A percentile compares a stretch with the other conserved stretches of the same genome.
phyloP scores from a whole-genome alignment of 106 monocot species.

The Vanilla planifolia region DNA sequence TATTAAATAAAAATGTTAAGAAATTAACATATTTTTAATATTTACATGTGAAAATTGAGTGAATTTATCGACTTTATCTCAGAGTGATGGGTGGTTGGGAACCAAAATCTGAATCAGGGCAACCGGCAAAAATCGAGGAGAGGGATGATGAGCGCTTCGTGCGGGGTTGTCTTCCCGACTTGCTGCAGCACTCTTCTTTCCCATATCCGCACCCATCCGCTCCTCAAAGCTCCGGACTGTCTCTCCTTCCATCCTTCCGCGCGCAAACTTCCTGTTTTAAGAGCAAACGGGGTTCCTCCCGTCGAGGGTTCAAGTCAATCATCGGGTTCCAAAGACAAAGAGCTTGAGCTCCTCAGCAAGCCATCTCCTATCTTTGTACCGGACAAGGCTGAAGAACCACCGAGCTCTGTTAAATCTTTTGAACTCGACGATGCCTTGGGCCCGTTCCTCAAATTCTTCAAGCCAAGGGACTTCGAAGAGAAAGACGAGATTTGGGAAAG shows the following conservation, averaged over 20 bases:
- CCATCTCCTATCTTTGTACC: slow-evolving; percentile 20
- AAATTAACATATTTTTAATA: no score
- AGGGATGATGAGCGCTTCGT: neutral
- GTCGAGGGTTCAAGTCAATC: neutral
- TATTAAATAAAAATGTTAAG: no score
- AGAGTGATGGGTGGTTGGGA: no score
- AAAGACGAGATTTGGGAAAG: neutral
- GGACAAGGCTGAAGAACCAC: slow-evolving; percentile 2
- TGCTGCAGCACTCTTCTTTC: neutral
- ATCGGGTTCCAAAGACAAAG: neutral
- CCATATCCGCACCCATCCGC: neutral
- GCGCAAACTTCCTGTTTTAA: neutral
- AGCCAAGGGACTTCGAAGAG: slow-evolving; percentile 5
- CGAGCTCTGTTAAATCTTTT: slow-evolving; percentile 5
- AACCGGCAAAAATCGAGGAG: neutral
- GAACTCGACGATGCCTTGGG: slow-evolving; percentile 38
- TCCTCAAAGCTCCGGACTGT: neutral
- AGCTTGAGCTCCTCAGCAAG: slow-evolving; percentile 20
- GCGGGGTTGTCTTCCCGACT: neutral
- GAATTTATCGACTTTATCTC: no score
- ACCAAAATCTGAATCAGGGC: no score
- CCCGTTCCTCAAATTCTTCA: slow-evolving; percentile 59
- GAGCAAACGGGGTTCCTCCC: neutral
- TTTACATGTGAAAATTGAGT: no score
- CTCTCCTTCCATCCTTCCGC: neutral